Base-by-base conservation (phyloP, 1,284 basidiomycete species). In the Thelephora terrestris region DNA sequence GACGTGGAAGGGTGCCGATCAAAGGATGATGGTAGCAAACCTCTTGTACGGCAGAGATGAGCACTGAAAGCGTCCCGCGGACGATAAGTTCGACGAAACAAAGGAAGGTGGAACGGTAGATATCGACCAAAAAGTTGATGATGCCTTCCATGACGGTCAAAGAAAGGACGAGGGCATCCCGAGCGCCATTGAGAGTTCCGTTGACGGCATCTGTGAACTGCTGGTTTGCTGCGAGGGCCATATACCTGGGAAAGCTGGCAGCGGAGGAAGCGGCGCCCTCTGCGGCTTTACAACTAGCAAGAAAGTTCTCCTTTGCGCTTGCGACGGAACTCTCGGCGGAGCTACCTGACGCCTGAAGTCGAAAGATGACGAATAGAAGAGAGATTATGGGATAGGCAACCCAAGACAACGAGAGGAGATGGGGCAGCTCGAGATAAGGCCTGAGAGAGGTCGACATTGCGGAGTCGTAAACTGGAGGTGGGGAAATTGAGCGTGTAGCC, bases 81-180 rank as follows among this genome's bases (percentile, higher is more conserved):
- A 99, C 83, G 12, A 91, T 79, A 43, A 98, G 74, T 67, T 97
- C 91, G 54, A 97, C 70, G 54, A 95, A 91, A 66, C 94, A 98
- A 45, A 97, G 73, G 56, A 96, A 82, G 1, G 93, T 84, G 4
- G 89, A 91, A 35, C 91, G 82, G 63, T 97, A 99, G 47, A 85
- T 79, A 66, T 93, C 86, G 57, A 97, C 79, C 51, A 96, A 78
- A 65, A 97, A 98, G 56, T 90, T 87, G 65, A 95, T 85, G 56
- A 95, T 80, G 1, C 74, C 80, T 61, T 94, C 86, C 76, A 95
- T 85, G 37, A 82, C 71, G 0, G 85, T 92, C 50, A 95, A 70
- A 3, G 85, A 70, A 36, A 90, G 69, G 29, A 89, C 70, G 47
- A 94, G 74, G 4, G 81, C 76, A 5, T 71, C 78, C 23, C 88